A percentile compares a stretch with the other conserved stretches of the same genome.
Evolutionary conservation across 495 filamentous ascomycete genomes (phyloP).

Genomic region (Letharia lupina): DNA sequence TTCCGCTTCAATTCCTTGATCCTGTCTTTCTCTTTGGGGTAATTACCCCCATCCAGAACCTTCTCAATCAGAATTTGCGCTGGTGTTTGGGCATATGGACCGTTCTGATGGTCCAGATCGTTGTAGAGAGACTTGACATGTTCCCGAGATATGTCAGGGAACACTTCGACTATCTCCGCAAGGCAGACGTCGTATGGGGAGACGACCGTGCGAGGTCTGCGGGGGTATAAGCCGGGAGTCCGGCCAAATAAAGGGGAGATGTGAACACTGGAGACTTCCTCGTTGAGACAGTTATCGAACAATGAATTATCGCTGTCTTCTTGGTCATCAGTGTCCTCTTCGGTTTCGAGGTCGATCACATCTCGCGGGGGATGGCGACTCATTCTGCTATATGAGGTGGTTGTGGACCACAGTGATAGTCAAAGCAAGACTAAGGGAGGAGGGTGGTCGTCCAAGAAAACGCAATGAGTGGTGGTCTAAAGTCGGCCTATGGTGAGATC

Average conservation of each 20-base stretch:
- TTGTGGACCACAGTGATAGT: neutral
- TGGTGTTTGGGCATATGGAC: conserved; percentile 11
- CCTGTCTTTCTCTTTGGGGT: conserved; percentile 39
- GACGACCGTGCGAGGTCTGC: neutral
- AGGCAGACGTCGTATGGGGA: conserved; percentile 30
- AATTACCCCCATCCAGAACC: conserved; percentile 36
- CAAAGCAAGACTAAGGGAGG: neutral
- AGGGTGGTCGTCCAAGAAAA: neutral
- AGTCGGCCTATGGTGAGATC: neutral
- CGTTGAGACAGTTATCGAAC: neutral
- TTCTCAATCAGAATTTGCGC: conserved; percentile 33
- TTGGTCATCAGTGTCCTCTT: neutral
- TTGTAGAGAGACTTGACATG: conserved; percentile 36
- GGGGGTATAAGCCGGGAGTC: neutral
- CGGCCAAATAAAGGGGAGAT: neutral
- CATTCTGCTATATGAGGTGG: neutral
- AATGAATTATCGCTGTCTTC: conserved; percentile 16
- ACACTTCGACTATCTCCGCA: conserved; percentile 37
- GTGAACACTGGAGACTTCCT: neutral
- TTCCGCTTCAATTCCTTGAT: conserved; percentile 36
- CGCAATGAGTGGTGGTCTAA: neutral
- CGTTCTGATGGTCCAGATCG: conserved; percentile 7
- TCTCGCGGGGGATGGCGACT: neutral
- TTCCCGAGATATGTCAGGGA: conserved; percentile 42
- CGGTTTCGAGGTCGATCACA: conserved; percentile 18